Conservation (phyloP, 1,284 basidiomycete species). For the Takashimella tepidaria region DNA sequence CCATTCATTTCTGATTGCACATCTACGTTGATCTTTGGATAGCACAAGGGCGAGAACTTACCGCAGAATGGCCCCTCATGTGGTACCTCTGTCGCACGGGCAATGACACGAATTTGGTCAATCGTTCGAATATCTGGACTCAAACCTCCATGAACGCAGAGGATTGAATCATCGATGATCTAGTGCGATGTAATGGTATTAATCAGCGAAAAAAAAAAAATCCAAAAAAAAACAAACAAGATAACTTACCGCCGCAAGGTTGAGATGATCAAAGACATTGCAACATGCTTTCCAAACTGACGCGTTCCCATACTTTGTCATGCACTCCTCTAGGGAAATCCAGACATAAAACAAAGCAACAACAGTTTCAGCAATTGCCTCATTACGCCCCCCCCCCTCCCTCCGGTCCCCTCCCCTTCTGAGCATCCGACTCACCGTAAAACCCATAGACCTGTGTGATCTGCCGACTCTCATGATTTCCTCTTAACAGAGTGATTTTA, state of each 20-base stretch:
- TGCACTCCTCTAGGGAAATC: slow-evolving; percentile 81
- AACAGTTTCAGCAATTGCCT: neutral
- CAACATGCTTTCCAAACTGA: slow-evolving; percentile 95
- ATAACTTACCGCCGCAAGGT: slow-evolving; percentile 83
- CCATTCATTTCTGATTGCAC: too few relatives aligned
- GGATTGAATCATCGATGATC: slow-evolving; percentile 87
- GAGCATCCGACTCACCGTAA: slow-evolving; percentile 62
- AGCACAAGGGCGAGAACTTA: too few relatives aligned
- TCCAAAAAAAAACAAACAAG: too few relatives aligned
- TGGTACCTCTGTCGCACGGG: slow-evolving; percentile 89
- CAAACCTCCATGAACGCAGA: slow-evolving; percentile 89
- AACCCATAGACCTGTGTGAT: slow-evolving; percentile 99
- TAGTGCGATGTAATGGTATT: slow-evolving; percentile 37
- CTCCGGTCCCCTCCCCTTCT: too few relatives aligned
- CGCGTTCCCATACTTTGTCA: slow-evolving; percentile 91
- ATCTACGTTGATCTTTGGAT: too few relatives aligned
- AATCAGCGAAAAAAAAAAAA: neutral
- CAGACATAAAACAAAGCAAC: neutral
- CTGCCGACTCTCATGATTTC: slow-evolving; percentile 93
- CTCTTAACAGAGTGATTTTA: slow-evolving; percentile 80
- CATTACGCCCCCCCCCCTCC: neutral
- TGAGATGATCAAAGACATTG: slow-evolving; percentile 89
- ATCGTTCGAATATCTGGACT: slow-evolving; percentile 88
- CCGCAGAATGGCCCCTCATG: slow-evolving; percentile 97
- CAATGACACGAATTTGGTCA: slow-evolving; percentile 86